phyloP scores from a whole-genome alignment of 2,329 filamentous ascomycete species.

The Xylariaceae sp. region DNA sequence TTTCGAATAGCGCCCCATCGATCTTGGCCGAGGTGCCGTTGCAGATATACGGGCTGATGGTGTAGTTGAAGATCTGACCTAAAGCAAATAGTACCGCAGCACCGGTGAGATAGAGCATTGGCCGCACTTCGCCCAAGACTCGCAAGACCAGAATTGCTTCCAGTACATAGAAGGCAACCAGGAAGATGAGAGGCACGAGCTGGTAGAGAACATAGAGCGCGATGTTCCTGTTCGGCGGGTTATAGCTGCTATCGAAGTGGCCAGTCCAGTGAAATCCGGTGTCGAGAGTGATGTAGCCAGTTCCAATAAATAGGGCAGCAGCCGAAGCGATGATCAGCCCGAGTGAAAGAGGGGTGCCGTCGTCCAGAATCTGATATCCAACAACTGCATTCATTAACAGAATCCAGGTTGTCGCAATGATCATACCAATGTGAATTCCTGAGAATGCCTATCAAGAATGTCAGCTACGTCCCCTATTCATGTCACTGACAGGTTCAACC shows the following conservation, averaged over 20 bases:
- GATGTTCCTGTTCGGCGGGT: constrained; percentile 65
- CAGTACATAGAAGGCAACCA: constrained; percentile 82
- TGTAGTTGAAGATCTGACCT: constrained; percentile 94
- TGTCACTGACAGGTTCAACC: constrained; percentile 31
- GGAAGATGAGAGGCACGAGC: constrained; percentile 79
- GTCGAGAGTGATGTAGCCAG: constrained; percentile 92
- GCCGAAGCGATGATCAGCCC: constrained; percentile 71
- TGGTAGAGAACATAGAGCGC: constrained; percentile 93
- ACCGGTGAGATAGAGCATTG: constrained; percentile 80
- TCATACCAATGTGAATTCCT: constrained; percentile 84
- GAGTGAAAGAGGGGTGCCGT: constrained; percentile 82
- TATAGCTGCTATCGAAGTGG: constrained; percentile 63
- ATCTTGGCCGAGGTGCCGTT: constrained; percentile 78
- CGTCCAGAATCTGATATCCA: constrained; percentile 89
- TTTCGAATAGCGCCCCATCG: constrained; percentile 89
- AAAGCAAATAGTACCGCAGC: constrained; percentile 82
- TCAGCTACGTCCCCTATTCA: constrained; percentile 12
- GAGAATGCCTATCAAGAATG: constrained; percentile 65
- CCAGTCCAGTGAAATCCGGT: constrained; percentile 84
- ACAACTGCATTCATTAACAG: constrained; percentile 88
- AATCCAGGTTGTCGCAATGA: constrained; percentile 84
- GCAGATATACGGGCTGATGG: constrained; percentile 88
- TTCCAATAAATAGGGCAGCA: constrained; percentile 73
- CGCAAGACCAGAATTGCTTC: constrained; percentile 80
- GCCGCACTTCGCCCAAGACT: constrained; percentile 80